Conservation (phyloP, 139 green algal genomes). For the Chlorella vulgaris region DNA sequence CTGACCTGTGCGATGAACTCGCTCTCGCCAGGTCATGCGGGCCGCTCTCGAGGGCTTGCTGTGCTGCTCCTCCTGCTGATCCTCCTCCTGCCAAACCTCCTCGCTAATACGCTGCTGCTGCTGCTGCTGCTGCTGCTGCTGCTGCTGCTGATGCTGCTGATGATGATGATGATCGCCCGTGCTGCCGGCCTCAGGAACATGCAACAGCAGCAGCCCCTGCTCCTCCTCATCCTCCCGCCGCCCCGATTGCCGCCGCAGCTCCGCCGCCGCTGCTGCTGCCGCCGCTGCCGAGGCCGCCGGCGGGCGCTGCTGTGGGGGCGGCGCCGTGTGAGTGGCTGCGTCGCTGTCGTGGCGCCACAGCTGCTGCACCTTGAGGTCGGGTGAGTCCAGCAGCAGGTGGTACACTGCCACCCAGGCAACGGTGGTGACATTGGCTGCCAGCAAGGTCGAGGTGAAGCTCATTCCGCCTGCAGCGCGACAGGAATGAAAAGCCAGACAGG, state of each 20-base stretch:
- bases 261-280: neutral
- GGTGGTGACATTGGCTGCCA: conserved; percentile 7
- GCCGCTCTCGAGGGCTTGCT: conserved; percentile 4
- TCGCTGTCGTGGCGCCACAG: conserved; percentile 33
- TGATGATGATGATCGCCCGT: too few relatives aligned
- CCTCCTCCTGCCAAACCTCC: neutral
- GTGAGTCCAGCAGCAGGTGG: conserved; percentile 29
- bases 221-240: neutral
- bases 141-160: neutral
- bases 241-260: neutral
- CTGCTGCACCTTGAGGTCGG: neutral
- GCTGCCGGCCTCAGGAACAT: too few relatives aligned
- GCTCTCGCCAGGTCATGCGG: conserved; percentile 41
- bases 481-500: conserved; percentile 7
- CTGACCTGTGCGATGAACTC: conserved; percentile 25
- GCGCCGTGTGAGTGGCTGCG: neutral
- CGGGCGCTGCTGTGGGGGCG: neutral
- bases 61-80: neutral
- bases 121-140: conserved; percentile 2
- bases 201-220: neutral
- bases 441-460: conserved; percentile 23
- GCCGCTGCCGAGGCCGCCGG: too few relatives aligned
- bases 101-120: neutral
- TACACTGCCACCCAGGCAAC: conserved; percentile 29
- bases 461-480: neutral